Evolutionary conservation across 83 land plant species (phyloP).

Genomic region (Thuja plicata): DNA sequence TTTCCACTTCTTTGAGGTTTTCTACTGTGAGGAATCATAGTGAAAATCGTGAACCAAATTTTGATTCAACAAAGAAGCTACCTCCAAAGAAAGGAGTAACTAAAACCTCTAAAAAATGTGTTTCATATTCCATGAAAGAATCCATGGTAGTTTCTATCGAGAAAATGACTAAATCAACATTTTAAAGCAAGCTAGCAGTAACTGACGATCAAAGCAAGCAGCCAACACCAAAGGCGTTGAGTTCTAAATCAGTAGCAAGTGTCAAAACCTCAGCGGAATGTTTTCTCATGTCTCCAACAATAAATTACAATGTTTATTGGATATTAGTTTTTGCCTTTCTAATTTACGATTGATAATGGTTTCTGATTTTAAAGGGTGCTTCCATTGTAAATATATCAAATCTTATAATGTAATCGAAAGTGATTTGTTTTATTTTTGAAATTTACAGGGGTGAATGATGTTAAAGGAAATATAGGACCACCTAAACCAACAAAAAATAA

Average conservation of each 20-base stretch:
- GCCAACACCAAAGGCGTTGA: not conserved
- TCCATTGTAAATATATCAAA: not conserved
- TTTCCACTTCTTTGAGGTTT: not conserved
- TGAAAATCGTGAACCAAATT: slow-evolving; percentile 4
- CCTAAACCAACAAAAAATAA: slow-evolving; percentile 1
- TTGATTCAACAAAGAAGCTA: slow-evolving; percentile 5
- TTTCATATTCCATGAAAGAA: not conserved
- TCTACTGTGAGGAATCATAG: slow-evolving; percentile 11
- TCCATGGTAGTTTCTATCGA: not conserved
- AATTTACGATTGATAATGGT: not conserved
- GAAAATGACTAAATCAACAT: not conserved
- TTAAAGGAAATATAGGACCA: not conserved
- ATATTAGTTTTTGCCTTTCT: not conserved
- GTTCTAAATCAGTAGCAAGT: not conserved
- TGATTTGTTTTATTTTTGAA: not conserved
- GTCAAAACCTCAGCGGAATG: not conserved
- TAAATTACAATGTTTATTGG: not conserved
- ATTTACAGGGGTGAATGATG: not conserved
- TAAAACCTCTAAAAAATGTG: not conserved
- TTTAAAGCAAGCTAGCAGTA: not conserved
- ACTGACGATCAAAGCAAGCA: slow-evolving; percentile 7
- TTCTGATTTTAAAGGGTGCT: not conserved
- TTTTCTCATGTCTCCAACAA: not conserved
- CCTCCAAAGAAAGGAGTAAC: not conserved
- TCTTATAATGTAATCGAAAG: not conserved